Conservation (phyloP, 768 basidiomycete species). For the Podaxis sp. region DNA sequence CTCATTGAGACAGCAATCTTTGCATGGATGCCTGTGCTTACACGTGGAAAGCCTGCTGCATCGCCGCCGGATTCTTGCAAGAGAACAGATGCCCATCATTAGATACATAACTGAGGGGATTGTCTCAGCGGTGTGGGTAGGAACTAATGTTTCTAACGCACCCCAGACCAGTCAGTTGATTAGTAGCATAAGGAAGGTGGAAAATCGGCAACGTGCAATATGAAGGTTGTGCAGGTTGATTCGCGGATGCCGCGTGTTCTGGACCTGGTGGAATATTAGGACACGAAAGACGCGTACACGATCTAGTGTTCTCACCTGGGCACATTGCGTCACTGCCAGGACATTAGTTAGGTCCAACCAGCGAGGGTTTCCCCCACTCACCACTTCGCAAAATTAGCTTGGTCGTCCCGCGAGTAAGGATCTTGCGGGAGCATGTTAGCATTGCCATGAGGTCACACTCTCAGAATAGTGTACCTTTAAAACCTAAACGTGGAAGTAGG, state of each 20-base stretch:
- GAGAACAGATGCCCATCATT: constrained; percentile 54
- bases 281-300: background rate
- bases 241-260: constrained; percentile 44
- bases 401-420: constrained; percentile 61
- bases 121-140: background rate
- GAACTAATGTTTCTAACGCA: background rate
- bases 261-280: constrained; percentile 33
- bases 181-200: constrained; percentile 32
- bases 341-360: constrained; percentile 17
- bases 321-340: constrained; percentile 49
- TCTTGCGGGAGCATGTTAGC: constrained; percentile 50
- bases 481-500: constrained; percentile 34
- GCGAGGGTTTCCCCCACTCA: constrained; percentile 22
- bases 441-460: no score
- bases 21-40: constrained; percentile 29
- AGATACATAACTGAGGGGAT: constrained; percentile 43
- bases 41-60: constrained; percentile 62
- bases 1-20: background rate
- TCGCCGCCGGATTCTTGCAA: constrained; percentile 51
- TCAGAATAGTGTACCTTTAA: constrained; percentile 40
- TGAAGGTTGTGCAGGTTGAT: constrained; percentile 45
- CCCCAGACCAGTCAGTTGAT: constrained; percentile 19
- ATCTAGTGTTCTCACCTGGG: constrained; percentile 31
- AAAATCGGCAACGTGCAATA: constrained; percentile 56
- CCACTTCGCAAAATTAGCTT: constrained; percentile 54